A percentile compares a stretch with the other conserved stretches of the same genome.
These are phyloP conservation scores for Exophiala sideris DNA, from an alignment of 2,329 filamentous ascomycete genomes.

Conservation along the genomic window DNA sequence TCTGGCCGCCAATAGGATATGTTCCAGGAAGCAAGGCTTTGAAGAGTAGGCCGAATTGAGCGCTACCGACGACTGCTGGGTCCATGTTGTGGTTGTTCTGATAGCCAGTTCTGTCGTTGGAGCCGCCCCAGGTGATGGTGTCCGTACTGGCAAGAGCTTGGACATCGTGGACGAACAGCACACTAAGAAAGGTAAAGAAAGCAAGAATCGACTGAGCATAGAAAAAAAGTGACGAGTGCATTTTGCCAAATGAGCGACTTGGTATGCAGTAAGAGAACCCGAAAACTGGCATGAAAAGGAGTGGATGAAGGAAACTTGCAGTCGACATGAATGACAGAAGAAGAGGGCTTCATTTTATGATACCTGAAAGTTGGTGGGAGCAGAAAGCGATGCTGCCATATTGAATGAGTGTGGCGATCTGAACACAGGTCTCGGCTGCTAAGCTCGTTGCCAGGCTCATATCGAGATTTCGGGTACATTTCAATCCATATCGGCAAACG, in stretches of 20 bases:
- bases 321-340: no score
- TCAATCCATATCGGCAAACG: no score
- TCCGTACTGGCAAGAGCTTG: conserved; percentile 19
- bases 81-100: conserved; percentile 60
- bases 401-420: no score
- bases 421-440: no score
- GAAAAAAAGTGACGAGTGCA: conserved; percentile 4
- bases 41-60: conserved; percentile 45
- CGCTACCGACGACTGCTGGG: conserved; percentile 54
- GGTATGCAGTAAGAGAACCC: not conserved
- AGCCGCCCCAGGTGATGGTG: conserved; percentile 25
- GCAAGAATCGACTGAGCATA: conserved; percentile 11
- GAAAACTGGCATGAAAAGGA: not conserved
- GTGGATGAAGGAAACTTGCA: not conserved
- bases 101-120: conserved; percentile 26
- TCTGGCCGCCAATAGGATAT: conserved; percentile 40
- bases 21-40: conserved; percentile 48
- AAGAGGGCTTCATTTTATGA: no score
- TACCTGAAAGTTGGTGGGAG: no score
- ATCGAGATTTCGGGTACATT: no score
- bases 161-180: conserved; percentile 10
- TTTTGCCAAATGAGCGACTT: conserved; percentile 11
- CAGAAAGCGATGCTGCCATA: no score
- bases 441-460: no score
- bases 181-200: conserved; percentile 6